phyloP scores from a whole-genome alignment of 192 early-diverging fungal species.

The Backusella mclennaniae region DNA sequence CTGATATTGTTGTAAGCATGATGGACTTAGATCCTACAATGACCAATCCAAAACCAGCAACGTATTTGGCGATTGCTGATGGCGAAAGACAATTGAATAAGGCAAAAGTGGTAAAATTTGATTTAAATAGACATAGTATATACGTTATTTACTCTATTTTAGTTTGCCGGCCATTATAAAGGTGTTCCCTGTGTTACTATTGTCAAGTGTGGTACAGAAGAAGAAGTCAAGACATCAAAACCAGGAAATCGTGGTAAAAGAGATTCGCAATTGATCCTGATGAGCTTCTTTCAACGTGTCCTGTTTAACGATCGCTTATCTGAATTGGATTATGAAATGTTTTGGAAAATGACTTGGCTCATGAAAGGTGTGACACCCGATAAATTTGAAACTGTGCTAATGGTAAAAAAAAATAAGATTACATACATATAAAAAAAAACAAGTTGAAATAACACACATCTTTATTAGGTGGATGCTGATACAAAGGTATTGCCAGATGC shows the following conservation, averaged over 20 bases:
- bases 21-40: conserved; percentile 63
- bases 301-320: conserved; percentile 86
- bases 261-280: conserved; percentile 87
- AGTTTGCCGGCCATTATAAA: conserved; percentile 74
- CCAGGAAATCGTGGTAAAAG: conserved; percentile 94
- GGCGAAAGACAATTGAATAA: conserved; percentile 82
- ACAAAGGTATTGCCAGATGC: conserved; percentile 79
- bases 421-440: too few species aligned
- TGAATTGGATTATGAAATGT: conserved; percentile 89
- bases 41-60: conserved; percentile 70
- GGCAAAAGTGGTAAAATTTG: conserved; percentile 60
- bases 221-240: conserved; percentile 62
- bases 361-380: conserved; percentile 88
- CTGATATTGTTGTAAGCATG: conserved; percentile 79
- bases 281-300: conserved; percentile 87
- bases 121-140: too few species aligned
- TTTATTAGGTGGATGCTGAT: conserved; percentile 77
- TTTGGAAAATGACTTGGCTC: conserved; percentile 70
- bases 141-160: not conserved
- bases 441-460: too few species aligned
- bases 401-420: conserved; percentile 54
- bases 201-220: conserved; percentile 70
- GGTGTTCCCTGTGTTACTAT: conserved; percentile 66
- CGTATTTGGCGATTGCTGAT: conserved; percentile 77
- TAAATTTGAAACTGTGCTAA: conserved; percentile 71